A percentile compares a stretch with the other conserved stretches of the same genome.
Evolutionary conservation across 73 alveolate species (phyloP).

Genomic region (Uronychia setigera): DNA sequence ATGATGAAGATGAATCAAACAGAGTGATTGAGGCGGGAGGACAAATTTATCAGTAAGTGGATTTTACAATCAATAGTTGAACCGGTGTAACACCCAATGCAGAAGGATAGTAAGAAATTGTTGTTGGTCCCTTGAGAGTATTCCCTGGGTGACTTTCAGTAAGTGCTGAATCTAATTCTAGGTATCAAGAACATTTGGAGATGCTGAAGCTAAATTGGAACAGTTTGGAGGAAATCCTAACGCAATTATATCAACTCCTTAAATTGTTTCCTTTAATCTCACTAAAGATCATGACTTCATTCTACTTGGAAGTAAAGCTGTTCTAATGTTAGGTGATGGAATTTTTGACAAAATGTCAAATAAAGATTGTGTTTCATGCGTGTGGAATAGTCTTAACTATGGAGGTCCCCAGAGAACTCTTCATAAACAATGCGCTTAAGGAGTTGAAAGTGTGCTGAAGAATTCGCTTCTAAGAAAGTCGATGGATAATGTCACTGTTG

Average conservation of each 20-base stretch:
- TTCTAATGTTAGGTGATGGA: slow-evolving; percentile 70
- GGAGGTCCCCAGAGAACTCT: slow-evolving; percentile 52
- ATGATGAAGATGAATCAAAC: slow-evolving; percentile 77
- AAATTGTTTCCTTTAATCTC: slow-evolving; percentile 58
- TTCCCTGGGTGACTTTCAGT: slow-evolving; percentile 80
- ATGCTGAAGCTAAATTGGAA: slow-evolving; percentile 72
- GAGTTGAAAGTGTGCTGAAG: slow-evolving; percentile 92
- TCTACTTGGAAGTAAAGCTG: slow-evolving; percentile 52
- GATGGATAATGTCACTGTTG: slow-evolving; percentile 96
- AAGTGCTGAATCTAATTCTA: too few species aligned
- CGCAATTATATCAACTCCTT: slow-evolving; percentile 69
- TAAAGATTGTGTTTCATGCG: slow-evolving; percentile 75
- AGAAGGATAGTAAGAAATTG: slow-evolving; percentile 12
- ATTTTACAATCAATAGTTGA: slow-evolving; percentile 22
- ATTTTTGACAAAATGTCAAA: slow-evolving; percentile 84
- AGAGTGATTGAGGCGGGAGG: slow-evolving; percentile 93
- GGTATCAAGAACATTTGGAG: slow-evolving; percentile 83
- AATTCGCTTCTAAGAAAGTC: slow-evolving; percentile 89
- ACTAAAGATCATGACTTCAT: slow-evolving; percentile 67
- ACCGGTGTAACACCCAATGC: slow-evolving; percentile 13
- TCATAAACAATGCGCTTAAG: slow-evolving; percentile 92
- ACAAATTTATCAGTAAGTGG: slow-evolving; percentile 71
- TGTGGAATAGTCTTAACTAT: slow-evolving; percentile 68
- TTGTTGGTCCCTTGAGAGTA: slow-evolving; percentile 77
- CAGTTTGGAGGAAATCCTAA: slow-evolving; percentile 78